phyloP scores from a whole-genome alignment of 2,329 filamentous ascomycete genomes.

The Saccharata proteae region DNA sequence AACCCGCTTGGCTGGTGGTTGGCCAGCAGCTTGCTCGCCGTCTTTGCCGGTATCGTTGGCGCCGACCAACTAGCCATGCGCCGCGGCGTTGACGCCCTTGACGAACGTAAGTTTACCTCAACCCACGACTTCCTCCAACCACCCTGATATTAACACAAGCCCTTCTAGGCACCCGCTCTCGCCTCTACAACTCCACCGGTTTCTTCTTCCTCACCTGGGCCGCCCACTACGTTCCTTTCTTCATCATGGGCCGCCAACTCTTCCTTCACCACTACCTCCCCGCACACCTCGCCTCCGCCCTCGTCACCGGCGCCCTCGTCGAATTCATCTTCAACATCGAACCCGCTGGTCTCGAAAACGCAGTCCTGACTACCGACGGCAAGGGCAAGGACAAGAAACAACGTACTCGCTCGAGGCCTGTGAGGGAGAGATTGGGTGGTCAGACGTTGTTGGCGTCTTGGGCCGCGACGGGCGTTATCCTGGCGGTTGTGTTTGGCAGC shows the following conservation, averaged over 20 bases:
- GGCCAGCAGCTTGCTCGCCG: constrained; percentile 78
- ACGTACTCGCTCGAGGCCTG: constrained; percentile 42
- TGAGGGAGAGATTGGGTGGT: constrained; percentile 66
- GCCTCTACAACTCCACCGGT: constrained; percentile 94
- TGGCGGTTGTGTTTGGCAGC: constrained; percentile 56
- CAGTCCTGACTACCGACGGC: constrained; percentile 22
- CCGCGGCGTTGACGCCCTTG: constrained; percentile 83
- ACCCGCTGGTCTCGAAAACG: constrained; percentile 42
- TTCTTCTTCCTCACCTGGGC: constrained; percentile 99
- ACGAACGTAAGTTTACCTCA: constrained; percentile 70
- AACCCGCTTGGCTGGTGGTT: constrained; percentile 98
- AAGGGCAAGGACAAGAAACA: constrained; percentile 24
- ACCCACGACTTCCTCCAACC: constrained; percentile 1
- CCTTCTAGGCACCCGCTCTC: constrained; percentile 65
- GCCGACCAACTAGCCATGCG: constrained; percentile 90
- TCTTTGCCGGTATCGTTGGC: constrained; percentile 81
- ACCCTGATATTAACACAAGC: constrained; percentile 18
- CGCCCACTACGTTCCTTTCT: constrained; percentile 95
- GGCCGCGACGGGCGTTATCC: constrained; percentile 62
- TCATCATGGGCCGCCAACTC: constrained; percentile 92
- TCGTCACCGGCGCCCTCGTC: constrained; percentile 81
- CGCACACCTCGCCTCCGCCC: constrained; percentile 77
- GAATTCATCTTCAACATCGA: constrained; percentile 96
- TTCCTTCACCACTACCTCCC: constrained; percentile 98
- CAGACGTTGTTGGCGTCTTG: constrained; percentile 69